Base-by-base conservation (phyloP, 805 yeast genomes). In the Barnettozyma salicaria region DNA sequence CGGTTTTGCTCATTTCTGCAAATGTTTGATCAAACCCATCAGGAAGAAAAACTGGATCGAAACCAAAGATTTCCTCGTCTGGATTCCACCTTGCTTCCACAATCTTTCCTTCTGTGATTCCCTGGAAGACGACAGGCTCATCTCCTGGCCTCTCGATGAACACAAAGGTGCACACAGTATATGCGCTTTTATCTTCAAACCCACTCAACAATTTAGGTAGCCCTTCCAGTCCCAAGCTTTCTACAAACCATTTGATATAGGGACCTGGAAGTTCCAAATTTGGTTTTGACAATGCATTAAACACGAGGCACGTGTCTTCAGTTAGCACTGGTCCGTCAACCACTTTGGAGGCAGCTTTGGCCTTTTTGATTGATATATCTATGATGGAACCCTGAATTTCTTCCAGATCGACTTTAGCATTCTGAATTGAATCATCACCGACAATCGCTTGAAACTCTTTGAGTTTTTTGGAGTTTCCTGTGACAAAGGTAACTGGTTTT, bases 11-110 rank as follows among this genome's bases (percentile, higher is more conserved):
- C 89, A 92, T 76, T 60, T 92, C 97, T 9, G 97, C 97, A 55
- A 87, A 89, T 0, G 92, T 83, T 54, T 79, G 65, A 16, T 70
- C 63, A 50, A 60, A 78, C 3, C 95, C 96, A 19, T 66, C 64
- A 2, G 98, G 98, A 62, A 80, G 71, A 59, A 92, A 92, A 34
- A 85, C 65, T 7, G 96, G 78, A 62, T 92, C 97, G 95, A 96
- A 92, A 2, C 99, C 99, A 58, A 92, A 92, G 42, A 73, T 70
- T 11, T 77, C 72, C 13, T 38, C 41, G 6, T 85, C 85, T 2
- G 97, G 97, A 41, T 94, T 65, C 31, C 39, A 50, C 42, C 58
- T 48, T 12, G 68, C 63, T 24, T 67, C 65, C 6, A 89, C 97
- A 52, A 92, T 89, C 7, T 48, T 60, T 17, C 99, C 99, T 10